Percentiles rank a stretch among this genome's conserved stretches.
Conservation (phyloP, 305 asterid species). For the Solanum hybrid region DNA sequence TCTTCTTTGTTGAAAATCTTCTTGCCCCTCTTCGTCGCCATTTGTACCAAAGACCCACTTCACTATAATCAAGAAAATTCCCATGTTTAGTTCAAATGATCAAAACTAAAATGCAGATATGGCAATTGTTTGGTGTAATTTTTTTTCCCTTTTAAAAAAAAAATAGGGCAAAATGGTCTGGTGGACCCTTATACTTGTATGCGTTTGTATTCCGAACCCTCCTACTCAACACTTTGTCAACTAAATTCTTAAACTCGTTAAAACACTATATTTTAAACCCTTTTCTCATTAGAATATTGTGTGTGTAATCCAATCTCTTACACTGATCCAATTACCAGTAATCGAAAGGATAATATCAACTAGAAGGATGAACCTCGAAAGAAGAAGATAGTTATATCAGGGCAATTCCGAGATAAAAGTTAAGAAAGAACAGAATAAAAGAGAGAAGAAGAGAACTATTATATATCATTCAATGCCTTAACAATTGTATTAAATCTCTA, state of each 20-base stretch:
- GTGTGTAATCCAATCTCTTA: too few species aligned
- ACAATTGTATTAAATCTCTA: not conserved
- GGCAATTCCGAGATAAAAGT: not conserved
- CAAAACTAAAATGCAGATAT: not conserved
- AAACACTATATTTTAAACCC: too few species aligned
- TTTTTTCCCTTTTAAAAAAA: too few species aligned
- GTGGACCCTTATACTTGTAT: too few species aligned
- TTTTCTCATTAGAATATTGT: too few species aligned
- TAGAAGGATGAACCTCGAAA: not conserved
- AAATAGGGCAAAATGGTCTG: too few species aligned
- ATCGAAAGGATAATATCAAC: not conserved
- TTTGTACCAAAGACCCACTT: not conserved
- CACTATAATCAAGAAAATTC: not conserved
- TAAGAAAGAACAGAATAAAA: not conserved
- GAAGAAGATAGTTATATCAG: not conserved
- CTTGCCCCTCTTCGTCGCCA: constrained; percentile 8
- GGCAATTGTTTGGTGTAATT: too few species aligned
- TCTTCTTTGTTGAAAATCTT: not conserved
- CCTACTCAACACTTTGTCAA: too few species aligned
- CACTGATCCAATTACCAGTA: not conserved
- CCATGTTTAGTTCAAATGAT: not conserved
- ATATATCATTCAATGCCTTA: not conserved
- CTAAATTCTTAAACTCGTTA: too few species aligned
- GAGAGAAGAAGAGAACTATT: not conserved
- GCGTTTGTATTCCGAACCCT: too few species aligned